A percentile compares a stretch with the other conserved stretches of the same genome.
phyloP scores from a whole-genome alignment of 352 stramenopile species.

The Phytopythium aichiense region DNA sequence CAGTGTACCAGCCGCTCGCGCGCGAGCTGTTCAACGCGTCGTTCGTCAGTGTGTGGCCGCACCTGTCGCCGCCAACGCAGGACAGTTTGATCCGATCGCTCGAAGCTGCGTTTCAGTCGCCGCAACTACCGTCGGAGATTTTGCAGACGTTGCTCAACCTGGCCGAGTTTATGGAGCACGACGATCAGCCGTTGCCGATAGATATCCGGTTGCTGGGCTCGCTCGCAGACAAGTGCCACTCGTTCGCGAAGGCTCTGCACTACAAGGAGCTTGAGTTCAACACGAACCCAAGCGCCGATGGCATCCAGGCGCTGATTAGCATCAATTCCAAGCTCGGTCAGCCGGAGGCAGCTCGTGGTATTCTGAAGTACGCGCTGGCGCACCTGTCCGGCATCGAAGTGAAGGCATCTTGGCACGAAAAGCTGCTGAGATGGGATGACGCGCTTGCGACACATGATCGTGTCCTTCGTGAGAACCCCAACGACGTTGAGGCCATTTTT shows the following conservation, averaged over 20 bases:
- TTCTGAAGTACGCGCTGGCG: slow-evolving; percentile 93
- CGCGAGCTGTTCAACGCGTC: slow-evolving; percentile 98
- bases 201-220: slow-evolving; percentile 96
- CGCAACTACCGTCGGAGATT: slow-evolving; percentile 96
- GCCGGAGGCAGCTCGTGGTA: slow-evolving; percentile 97
- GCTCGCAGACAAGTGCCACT: slow-evolving; percentile 97
- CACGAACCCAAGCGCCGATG: slow-evolving; percentile 85
- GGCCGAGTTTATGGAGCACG: slow-evolving; percentile 99
- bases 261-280: slow-evolving; percentile 99
- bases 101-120: slow-evolving; percentile 92
- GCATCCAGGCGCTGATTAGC: slow-evolving; percentile 97
- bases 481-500: slow-evolving; percentile 95
- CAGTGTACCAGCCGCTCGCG: slow-evolving; percentile 97
- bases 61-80: slow-evolving; percentile 89
- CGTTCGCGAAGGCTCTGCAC: slow-evolving; percentile 98
- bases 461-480: slow-evolving; percentile 50
- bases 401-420: slow-evolving; percentile 98
- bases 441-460: slow-evolving; percentile 94
- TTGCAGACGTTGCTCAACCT: slow-evolving; percentile 98
- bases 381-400: slow-evolving; percentile 78
- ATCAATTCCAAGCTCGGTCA: slow-evolving; percentile 98
- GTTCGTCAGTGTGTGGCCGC: slow-evolving; percentile 99
- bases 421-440: slow-evolving; percentile 97
- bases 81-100: slow-evolving; percentile 94
- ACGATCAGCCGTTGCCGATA: slow-evolving; percentile 96